Evolutionary conservation across 192 early-diverging fungal genomes (phyloP), one percentile per base, ranked within the genome.

Genomic region (Geosiphon pyriformis): DNA sequence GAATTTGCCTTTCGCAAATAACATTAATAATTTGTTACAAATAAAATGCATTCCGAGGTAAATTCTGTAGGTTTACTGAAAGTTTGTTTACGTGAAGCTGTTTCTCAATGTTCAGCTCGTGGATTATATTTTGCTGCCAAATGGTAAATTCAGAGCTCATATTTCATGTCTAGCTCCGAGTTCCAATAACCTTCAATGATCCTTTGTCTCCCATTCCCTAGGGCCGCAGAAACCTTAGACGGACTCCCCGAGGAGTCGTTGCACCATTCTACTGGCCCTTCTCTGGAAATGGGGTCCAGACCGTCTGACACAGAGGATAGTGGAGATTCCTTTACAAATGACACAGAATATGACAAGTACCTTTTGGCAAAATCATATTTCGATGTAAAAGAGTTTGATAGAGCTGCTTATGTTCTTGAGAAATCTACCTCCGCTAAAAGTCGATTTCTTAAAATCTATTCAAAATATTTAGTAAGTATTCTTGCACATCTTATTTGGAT

Each of bases 401-500:
- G 84, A 4, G 85, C 81, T 23, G 75, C 82, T 0, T 76, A 68
- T 65, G 47, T 76, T 0, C 71, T 92, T 17, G 69, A 81, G 48
- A 74, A 70, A 42, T 83, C 80, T 46, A 56, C 22, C 0, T 76
- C 81, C 25, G 70, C 78, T 10, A 79, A 82, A 48, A 80, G 84
- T 2, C 61, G 74, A 53, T 96, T 95, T 74, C 72, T 95, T n/a
- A 73, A 85, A 66, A 72, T 92, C 18, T 96, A 96, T 70, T 73
- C 91, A 12, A 83, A 75, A 70, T 94, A 83, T 70, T 73, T 95
- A 59, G 86, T 82, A 80, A 70, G 78, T 42, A 69, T 72, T 33
- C 57, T 42, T 10, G 6, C 37, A n/a, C n/a, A n/a, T n/a, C n/a
- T n/a, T n/a, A n/a, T n/a, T n/a, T n/a, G n/a, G 67, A 52, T 67